phyloP scores from a whole-genome alignment of 331 rosid genomes.

The Phaseolus coccineus region DNA sequence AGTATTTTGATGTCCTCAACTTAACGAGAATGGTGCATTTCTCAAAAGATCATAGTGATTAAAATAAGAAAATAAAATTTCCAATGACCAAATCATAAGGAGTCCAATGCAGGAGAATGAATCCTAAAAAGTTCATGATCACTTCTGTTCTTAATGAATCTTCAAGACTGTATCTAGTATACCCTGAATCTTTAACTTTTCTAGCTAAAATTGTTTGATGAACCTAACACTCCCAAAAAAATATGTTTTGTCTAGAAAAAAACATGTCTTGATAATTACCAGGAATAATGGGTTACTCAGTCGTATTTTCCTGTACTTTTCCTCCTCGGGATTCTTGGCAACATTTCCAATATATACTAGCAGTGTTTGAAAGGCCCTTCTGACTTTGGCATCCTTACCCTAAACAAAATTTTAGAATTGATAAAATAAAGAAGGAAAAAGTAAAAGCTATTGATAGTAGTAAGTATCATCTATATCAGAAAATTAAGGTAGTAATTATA shows the following conservation, averaged over 20 bases:
- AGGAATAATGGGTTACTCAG: conserved; percentile 70
- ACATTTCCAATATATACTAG: conserved; percentile 72
- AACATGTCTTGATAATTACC: conserved; percentile 46
- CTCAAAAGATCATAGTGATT: background rate
- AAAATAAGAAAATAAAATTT: background rate
- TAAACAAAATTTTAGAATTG: conserved; percentile 39
- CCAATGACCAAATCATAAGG: background rate
- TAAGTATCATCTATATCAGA: background rate
- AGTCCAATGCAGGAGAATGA: background rate
- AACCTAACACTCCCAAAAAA: conserved; percentile 1
- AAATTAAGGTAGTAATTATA: background rate
- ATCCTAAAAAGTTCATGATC: background rate
- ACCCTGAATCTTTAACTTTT: background rate
- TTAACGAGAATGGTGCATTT: background rate
- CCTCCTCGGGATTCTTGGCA: conserved; percentile 72
- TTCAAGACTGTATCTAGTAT: background rate
- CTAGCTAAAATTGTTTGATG: background rate
- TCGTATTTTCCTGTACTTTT: conserved; percentile 81
- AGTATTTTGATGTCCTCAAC: background rate
- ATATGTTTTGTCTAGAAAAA: background rate
- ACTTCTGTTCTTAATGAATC: background rate
- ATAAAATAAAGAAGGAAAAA: background rate
- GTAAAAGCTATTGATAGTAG: background rate
- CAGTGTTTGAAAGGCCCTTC: conserved; percentile 76
- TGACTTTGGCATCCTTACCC: conserved; percentile 71